phyloP scores from a whole-genome alignment of 2,329 filamentous ascomycete species.

The Juglanconis sp. region DNA sequence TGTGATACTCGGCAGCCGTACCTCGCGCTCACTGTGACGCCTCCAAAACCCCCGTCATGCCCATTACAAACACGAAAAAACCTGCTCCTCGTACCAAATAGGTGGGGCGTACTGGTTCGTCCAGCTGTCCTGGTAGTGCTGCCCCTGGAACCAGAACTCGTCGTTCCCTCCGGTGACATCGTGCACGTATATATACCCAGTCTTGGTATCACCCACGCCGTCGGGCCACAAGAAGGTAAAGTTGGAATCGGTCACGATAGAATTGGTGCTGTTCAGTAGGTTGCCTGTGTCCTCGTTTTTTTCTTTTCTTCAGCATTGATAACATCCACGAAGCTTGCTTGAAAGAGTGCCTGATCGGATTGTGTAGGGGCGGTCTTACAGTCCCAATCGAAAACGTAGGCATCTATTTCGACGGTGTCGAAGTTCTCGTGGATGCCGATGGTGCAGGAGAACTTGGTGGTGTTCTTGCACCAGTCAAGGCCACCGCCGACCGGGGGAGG shows the following conservation, averaged over 20 bases:
- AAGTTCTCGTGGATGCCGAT: slow-evolving; percentile 4
- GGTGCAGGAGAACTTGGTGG: not conserved
- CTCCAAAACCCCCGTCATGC: not conserved
- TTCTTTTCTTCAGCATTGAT: not conserved
- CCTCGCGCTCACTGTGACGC: no score
- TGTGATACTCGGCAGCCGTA: no score
- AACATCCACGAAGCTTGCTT: not conserved
- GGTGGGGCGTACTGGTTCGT: not conserved
- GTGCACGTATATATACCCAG: not conserved
- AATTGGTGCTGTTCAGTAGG: slow-evolving; percentile 23
- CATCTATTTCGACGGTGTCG: not conserved
- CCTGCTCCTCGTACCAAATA: slow-evolving; percentile 2
- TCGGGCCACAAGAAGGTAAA: slow-evolving; percentile 1
- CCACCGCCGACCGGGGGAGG: not conserved
- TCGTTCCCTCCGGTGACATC: not conserved
- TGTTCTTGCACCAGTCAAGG: slow-evolving; percentile 1
- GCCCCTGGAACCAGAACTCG: not conserved
- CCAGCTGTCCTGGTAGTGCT: slow-evolving; percentile 1
- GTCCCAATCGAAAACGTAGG: slow-evolving; percentile 5
- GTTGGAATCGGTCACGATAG: slow-evolving; percentile 37
- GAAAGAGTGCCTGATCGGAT: no score
- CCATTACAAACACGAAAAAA: not conserved
- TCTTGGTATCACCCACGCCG: not conserved
- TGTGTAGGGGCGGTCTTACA: not conserved
- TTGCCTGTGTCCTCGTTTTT: not conserved